Evolutionary conservation across 1,284 basidiomycete species (phyloP).

Genomic region (Chalciporus sp.): DNA sequence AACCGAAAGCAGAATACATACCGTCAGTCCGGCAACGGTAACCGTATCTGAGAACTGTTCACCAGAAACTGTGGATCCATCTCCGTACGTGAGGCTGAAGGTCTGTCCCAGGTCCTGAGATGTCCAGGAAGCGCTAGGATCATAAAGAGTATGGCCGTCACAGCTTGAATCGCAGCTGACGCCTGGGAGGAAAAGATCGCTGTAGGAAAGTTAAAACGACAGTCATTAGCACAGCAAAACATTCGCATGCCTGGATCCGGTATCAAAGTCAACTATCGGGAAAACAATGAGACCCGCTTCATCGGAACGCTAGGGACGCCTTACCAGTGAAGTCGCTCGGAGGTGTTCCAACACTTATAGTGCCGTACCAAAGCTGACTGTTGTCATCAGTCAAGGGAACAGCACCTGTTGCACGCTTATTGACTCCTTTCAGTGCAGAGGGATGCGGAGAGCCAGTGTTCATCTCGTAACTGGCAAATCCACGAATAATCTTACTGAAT

Average conservation of each 20-base stretch:
- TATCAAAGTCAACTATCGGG: slow-evolving; percentile 21
- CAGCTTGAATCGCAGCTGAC: slow-evolving; percentile 5
- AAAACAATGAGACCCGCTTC: background rate
- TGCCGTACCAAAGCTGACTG: slow-evolving; percentile 18
- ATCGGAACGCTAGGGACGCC: background rate
- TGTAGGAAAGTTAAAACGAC: slow-evolving; percentile 24
- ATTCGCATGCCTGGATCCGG: slow-evolving; percentile 17
- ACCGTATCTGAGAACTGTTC: slow-evolving; percentile 55
- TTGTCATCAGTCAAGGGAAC: slow-evolving; percentile 21
- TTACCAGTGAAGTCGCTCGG: slow-evolving; percentile 12
- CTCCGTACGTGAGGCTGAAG: slow-evolving; percentile 56
- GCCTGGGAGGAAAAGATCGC: slow-evolving; percentile 15
- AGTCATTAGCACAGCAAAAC: background rate
- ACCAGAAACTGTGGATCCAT: slow-evolving; percentile 57
- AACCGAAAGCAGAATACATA: slow-evolving; percentile 8
- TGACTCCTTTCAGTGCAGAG: background rate
- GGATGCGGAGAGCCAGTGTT: slow-evolving; percentile 17
- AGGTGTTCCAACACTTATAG: slow-evolving; percentile 25
- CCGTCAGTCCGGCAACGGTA: slow-evolving; percentile 31
- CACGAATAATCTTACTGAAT: slow-evolving; percentile 14
- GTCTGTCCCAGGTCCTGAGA: slow-evolving; percentile 30
- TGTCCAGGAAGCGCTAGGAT: slow-evolving; percentile 37
- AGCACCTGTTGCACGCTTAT: slow-evolving; percentile 2
- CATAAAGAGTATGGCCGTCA: slow-evolving; percentile 33
- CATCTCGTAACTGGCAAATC: slow-evolving; percentile 13